Evolutionary conservation across 23 red algal genomes (phyloP).

Genomic region (Gracilaria caudata): DNA sequence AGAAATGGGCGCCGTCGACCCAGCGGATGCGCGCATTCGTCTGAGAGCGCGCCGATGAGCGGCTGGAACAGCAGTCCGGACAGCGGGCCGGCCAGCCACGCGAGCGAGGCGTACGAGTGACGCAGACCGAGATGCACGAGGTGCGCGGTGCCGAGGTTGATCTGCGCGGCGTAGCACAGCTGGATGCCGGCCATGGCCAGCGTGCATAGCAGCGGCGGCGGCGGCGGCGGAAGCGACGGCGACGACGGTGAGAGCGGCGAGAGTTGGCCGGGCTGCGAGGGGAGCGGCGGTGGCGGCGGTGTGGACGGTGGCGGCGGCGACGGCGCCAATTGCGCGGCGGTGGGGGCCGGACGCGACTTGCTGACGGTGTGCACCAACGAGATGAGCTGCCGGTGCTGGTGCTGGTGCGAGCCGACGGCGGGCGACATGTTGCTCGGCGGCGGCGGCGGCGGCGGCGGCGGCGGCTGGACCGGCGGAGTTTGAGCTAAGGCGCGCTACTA

Average conservation of each 20-base stretch:
- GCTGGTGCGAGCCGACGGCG: neutral
- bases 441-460: neutral
- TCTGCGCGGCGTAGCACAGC: slow-evolving; percentile 85
- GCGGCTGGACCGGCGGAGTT: neutral
- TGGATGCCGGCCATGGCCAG: slow-evolving; percentile 87
- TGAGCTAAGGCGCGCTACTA: too few species aligned
- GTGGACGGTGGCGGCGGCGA: neutral
- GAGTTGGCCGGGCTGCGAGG: too few species aligned
- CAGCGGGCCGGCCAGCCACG: slow-evolving; percentile 94
- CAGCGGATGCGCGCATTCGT: slow-evolving; percentile 59
- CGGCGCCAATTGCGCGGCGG: neutral
- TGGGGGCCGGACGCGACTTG: neutral
- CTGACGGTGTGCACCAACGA: neutral
- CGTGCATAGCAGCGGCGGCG: slow-evolving; percentile 60
- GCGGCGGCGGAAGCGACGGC: neutral
- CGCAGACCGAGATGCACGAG: slow-evolving; percentile 72
- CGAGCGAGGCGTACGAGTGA: slow-evolving; percentile 62
- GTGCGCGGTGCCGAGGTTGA: slow-evolving; percentile 72
- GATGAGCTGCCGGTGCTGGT: slow-evolving; percentile 17
- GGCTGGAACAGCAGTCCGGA: slow-evolving; percentile 89
- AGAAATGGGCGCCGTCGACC: slow-evolving; percentile 87
- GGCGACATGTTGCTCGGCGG: neutral
- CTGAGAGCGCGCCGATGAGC: slow-evolving; percentile 77
- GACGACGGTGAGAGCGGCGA: neutral
- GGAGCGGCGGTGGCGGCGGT: neutral